phyloP scores from a whole-genome alignment of 371 early-diverging fungal genomes.

The Circinella minor region DNA sequence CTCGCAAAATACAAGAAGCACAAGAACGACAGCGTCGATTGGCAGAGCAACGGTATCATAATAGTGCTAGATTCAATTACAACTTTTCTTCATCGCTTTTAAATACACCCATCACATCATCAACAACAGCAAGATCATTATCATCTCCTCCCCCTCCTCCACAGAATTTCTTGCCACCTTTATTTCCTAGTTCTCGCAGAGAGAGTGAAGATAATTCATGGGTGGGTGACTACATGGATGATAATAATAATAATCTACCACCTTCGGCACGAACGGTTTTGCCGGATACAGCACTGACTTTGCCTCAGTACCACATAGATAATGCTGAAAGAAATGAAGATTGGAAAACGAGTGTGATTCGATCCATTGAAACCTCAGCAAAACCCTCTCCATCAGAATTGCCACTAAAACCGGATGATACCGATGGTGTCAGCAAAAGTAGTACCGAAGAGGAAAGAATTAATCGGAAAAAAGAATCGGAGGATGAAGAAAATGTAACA shows the following conservation, averaged over 20 bases:
- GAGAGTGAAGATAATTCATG: neutral
- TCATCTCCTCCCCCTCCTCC: neutral
- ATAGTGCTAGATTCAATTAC: neutral
- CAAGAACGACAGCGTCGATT: neutral
- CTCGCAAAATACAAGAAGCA: slow-evolving; percentile 36
- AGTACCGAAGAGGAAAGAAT: neutral
- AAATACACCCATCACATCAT: neutral
- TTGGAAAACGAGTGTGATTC: slow-evolving; percentile 14
- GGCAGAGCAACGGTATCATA: neutral
- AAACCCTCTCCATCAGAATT: slow-evolving; percentile 4
- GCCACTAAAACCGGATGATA: neutral
- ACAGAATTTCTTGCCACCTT: neutral
- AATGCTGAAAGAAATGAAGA: slow-evolving; percentile 8
- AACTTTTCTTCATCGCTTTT: neutral
- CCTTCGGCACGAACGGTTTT: neutral
- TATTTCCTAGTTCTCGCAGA: neutral
- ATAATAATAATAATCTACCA: neutral
- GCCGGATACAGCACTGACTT: slow-evolving; percentile 10
- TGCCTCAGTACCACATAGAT: slow-evolving; percentile 7
- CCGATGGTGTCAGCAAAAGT: neutral
- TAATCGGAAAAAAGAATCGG: neutral
- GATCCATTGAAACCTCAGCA: slow-evolving; percentile 11
- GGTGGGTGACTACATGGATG: neutral
- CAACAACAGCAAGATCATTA: neutral
- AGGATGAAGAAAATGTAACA: neutral